Base-by-base conservation (phyloP, 1,284 basidiomycete genomes). In the Ceratobasidium sp. region DNA sequence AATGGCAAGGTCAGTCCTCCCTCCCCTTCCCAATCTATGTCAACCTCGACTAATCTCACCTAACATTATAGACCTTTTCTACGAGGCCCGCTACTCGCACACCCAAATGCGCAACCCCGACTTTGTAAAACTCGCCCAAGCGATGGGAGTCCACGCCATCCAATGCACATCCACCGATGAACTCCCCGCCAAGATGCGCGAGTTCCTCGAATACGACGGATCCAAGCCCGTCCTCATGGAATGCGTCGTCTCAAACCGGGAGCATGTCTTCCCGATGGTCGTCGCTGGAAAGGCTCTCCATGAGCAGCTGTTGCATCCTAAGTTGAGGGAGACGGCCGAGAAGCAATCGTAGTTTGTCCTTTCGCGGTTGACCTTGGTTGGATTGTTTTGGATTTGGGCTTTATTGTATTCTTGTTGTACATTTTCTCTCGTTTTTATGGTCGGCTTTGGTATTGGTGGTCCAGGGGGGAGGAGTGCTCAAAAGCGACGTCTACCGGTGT, bases 241-340 rank as follows among this genome's bases (percentile, higher is more conserved):
- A 83, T 97, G 95, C 79, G 73, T 92, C 73, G 94, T 98, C 43
- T 90, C 92, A 81, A 87, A 86, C 78, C 90, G 89, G 77, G 96
- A 98, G 84, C 96, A 98, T 81, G 96, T 98, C 73, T 98, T 95
- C 88, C 96, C 93, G 14, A 95, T 95, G 92, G 93, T 94, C 30
- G 88, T 93, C 7, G 95, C 95, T 44, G 95, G 94, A 61, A 96
- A 95, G 82, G 94, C 95, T 63, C 85, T 98, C 62, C 93, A 98
- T 80, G 94, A 98, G 83, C 92, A 92, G 81, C 83, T 94, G 77
- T 79, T 92, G 69, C 91, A 92, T 78, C 88, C 89, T 11, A 78
- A 62, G 59, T 61, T 76, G 58, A 66, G 61, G 32, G 74, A 64
- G n/a, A 47, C 44, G 14, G 47, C 63, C n/a, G 7, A 32, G n/a